These are phyloP conservation scores for Arabidopsis suecica DNA, from an alignment of 345 rosid genomes.

Conservation along the genomic window DNA sequence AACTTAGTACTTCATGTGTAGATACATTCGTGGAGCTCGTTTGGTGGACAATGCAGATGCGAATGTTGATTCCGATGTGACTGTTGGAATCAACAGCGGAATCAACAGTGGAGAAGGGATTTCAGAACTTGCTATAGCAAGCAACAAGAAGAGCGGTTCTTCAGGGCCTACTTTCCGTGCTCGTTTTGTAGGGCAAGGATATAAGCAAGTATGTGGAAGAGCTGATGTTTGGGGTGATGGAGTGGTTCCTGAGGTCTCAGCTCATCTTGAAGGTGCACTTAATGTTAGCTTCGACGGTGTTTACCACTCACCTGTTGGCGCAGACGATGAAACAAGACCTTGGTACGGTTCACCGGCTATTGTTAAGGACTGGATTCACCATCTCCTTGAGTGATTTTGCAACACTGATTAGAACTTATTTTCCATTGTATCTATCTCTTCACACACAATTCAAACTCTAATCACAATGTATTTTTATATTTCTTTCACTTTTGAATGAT, in stretches of 20 bases:
- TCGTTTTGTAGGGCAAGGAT: conserved; percentile 91
- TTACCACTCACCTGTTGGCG: conserved; percentile 92
- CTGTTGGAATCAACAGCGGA: conserved; percentile 47
- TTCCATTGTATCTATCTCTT: neutral
- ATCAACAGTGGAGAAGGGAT: conserved; percentile 47
- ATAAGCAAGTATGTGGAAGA: conserved; percentile 92
- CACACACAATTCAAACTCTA: conserved; percentile 8
- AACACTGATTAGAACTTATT: neutral
- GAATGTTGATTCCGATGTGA: conserved; percentile 49
- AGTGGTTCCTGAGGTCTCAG: conserved; percentile 87
- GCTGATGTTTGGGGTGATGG: conserved; percentile 99
- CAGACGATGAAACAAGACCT: conserved; percentile 69
- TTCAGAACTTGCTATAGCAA: conserved; percentile 54
- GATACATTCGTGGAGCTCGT: conserved; percentile 79
- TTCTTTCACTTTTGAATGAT: neutral
- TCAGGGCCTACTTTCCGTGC: conserved; percentile 57
- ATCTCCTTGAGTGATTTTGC: conserved; percentile 59
- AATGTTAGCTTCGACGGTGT: conserved; percentile 81
- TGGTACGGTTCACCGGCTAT: conserved; percentile 91
- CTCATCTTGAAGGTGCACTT: conserved; percentile 82
- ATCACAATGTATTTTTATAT: conserved; percentile 13
- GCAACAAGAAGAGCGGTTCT: conserved; percentile 44
- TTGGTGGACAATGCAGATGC: conserved; percentile 51
- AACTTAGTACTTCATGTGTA: conserved; percentile 37
- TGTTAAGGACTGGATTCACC: conserved; percentile 74